These are phyloP conservation scores for Penicillium sp. DNA, from an alignment of 2,329 filamentous ascomycete species.

Conservation along the genomic window DNA sequence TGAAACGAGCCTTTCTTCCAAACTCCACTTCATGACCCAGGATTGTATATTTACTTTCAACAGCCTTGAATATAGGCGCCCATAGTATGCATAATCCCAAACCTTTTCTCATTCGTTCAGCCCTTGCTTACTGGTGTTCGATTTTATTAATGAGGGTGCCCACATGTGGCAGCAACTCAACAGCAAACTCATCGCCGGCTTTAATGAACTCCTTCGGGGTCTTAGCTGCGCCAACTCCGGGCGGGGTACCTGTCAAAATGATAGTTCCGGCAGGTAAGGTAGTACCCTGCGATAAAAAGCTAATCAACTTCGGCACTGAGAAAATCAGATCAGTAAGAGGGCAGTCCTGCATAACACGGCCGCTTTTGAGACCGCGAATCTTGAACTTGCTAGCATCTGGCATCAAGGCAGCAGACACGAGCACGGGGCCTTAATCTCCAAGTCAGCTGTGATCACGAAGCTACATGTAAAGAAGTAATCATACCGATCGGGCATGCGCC, in stretches of 20 bases:
- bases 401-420: slow-evolving; percentile 45
- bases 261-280: slow-evolving; percentile 45
- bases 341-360: slow-evolving; percentile 53
- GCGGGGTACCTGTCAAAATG: slow-evolving; percentile 47
- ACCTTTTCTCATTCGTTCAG: background rate
- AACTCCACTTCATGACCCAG: no score
- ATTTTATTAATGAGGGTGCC: slow-evolving; percentile 51
- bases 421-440: slow-evolving; percentile 43
- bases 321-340: slow-evolving; percentile 55
- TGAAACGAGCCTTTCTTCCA: no score
- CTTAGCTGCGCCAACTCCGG: slow-evolving; percentile 42
- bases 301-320: slow-evolving; percentile 47
- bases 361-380: slow-evolving; percentile 48
- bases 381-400: slow-evolving; percentile 34
- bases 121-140: slow-evolving; percentile 26
- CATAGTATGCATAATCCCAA: background rate
- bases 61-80: no score
- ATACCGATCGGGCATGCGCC: slow-evolving; percentile 54
- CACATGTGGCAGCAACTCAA: slow-evolving; percentile 51
- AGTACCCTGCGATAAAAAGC: slow-evolving; percentile 42
- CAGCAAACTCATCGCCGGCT: slow-evolving; percentile 49
- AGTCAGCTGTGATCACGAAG: background rate
- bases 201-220: slow-evolving; percentile 46
- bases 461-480: background rate
- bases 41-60: no score